Base-by-base conservation (phyloP, 2,329 filamentous ascomycete genomes). In the Cladosporium halotolerans region DNA sequence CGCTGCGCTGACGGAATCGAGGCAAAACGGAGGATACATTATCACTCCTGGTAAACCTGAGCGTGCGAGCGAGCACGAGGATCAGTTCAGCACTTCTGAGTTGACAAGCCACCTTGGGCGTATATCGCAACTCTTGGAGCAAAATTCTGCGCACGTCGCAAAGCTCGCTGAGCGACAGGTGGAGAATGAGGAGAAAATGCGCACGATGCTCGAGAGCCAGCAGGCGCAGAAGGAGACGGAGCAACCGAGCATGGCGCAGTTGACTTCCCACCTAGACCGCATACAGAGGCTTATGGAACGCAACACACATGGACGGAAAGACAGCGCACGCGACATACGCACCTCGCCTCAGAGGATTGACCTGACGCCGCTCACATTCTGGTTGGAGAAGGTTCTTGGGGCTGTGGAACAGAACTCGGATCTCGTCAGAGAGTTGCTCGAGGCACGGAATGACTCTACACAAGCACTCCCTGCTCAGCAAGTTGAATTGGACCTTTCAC, bases 401-500 rank as follows among this genome's bases (percentile, higher is more conserved):
- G 62, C 63, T 2, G 59, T 66, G 3, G 62, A 65, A 41, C 57
- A 61, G 53, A 64, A 64, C 36, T 61, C 60, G 2, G 56, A 55
- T 19, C 36, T 63, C 7, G 54, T 64, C 38, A 60, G 55, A 36
- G 55, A 53, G 18, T 42, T 63, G 23, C 40, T 65, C 3, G 58
- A 65, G 4, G 61, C 60, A 32, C 33, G 16, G 5, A 19, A 47
- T 6, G 23, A 41, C 5, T 33, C 43, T 3, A 49, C 53, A 34
- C 33, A 32, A 11, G 32, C 51, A 1, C 10, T 6, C 43, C 2
- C 14, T 34, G 32, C 43, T 31, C 33, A 46, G 31, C 36, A 47
- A 16, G 16, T 44, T 52, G 43, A 57, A 18, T 23, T 55, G 18
- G 48, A 55, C 34, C 40, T 58, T 7, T 40, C 53, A 11, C 54